These are phyloP conservation scores for Talaromyces trachyspermus DNA, from an alignment of 495 filamentous ascomycete genomes.

Conservation along the genomic window DNA sequence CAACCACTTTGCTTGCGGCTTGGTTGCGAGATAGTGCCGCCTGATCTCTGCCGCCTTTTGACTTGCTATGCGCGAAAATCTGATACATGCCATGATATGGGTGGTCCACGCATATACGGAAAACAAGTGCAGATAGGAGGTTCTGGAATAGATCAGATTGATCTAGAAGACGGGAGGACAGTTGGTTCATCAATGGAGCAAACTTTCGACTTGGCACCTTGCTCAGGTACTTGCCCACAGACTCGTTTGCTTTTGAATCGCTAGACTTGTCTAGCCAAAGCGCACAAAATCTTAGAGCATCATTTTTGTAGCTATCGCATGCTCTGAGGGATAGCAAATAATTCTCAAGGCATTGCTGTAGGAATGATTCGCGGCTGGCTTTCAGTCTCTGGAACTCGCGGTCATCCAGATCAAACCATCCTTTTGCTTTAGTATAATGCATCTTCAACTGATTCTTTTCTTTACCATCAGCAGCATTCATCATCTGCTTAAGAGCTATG, in stretches of 20 bases:
- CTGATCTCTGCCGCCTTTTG: conserved; percentile 59
- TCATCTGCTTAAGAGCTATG: conserved; percentile 52
- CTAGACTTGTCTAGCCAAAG: conserved; percentile 84
- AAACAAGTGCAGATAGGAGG: conserved; percentile 62
- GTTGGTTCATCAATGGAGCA: conserved; percentile 87
- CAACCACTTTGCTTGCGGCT: conserved; percentile 61
- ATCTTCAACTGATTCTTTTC: conserved; percentile 39
- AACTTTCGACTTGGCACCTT: conserved; percentile 87
- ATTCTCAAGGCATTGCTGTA: conserved; percentile 85
- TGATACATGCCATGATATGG: conserved; percentile 96
- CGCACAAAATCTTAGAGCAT: conserved; percentile 88
- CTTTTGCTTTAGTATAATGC: conserved; percentile 57
- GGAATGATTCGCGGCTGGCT: conserved; percentile 67
- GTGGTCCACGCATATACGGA: conserved; percentile 80
- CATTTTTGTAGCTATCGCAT: conserved; percentile 80
- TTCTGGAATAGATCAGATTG: conserved; percentile 61
- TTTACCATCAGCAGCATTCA: conserved; percentile 42
- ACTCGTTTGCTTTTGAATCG: conserved; percentile 62
- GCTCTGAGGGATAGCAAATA: conserved; percentile 80
- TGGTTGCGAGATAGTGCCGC: conserved; percentile 60
- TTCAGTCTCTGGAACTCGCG: conserved; percentile 74
- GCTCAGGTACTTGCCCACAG: conserved; percentile 59
- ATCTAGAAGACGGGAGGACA: conserved; percentile 81
- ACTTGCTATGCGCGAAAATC: conserved; percentile 73
- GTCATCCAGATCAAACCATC: conserved; percentile 85